phyloP scores from a whole-genome alignment of 179 eudicot genomes.

The Gypsophila paniculata region DNA sequence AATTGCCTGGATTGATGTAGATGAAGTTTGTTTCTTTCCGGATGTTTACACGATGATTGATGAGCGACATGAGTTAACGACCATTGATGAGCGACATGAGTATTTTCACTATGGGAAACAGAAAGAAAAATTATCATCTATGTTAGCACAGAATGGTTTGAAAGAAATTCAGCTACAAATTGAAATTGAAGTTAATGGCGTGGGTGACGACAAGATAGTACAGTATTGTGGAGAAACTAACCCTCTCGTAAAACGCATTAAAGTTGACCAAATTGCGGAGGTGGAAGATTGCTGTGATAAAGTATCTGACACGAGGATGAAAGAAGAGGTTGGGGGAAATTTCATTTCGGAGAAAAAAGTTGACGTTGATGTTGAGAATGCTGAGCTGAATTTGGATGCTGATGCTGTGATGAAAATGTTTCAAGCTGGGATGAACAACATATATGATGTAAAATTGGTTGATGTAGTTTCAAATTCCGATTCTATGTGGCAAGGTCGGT shows the following conservation, averaged over 20 bases:
- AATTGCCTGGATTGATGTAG: constrained; percentile 92
- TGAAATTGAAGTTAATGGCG: constrained; percentile 66
- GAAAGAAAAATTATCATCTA: constrained; percentile 26
- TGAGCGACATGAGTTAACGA: constrained; percentile 29
- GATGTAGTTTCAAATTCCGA: constrained; percentile 43
- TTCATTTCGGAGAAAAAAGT: constrained; percentile 30
- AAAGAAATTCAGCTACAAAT: constrained; percentile 66
- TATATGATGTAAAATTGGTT: constrained; percentile 34
- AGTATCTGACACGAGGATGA: constrained; percentile 41
- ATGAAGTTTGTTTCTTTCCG: constrained; percentile 70
- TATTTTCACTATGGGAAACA: constrained; percentile 21
- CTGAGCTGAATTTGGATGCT: constrained; percentile 27
- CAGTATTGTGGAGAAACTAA: constrained; percentile 78
- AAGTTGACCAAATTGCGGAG: constrained; percentile 39
- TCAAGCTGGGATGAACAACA: constrained; percentile 36
- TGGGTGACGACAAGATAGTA: constrained; percentile 28
- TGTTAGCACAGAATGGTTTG: constrained; percentile 27
- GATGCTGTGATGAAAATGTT: constrained; percentile 51
- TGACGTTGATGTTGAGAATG: constrained; percentile 1
- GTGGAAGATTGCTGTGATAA: constrained; percentile 37
- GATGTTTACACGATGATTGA: constrained; percentile 41
- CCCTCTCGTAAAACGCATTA: constrained; percentile 45
- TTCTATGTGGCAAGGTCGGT: constrained; percentile 39
- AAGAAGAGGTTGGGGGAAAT: constrained; percentile 39
- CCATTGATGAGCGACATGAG: constrained; percentile 33